These are phyloP conservation scores for Pleurotus tuber-regium DNA, from an alignment of 768 basidiomycete species.

Conservation along the genomic window DNA sequence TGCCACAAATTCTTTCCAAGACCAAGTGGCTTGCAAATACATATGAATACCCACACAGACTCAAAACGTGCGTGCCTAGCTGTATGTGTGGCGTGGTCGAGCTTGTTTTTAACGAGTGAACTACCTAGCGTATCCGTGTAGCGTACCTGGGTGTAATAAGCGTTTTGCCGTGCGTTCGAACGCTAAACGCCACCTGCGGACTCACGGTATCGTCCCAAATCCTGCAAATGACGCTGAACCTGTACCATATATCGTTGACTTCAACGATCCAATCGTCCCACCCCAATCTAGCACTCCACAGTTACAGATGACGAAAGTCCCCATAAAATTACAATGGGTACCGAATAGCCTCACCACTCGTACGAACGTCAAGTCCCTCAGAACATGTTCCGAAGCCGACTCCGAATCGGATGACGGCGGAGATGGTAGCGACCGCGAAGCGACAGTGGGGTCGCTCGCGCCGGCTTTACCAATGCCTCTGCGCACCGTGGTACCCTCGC, in stretches of 20 bases:
- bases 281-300: neutral
- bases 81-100: too few species aligned
- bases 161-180: conserved; percentile 79
- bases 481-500: conserved; percentile 22
- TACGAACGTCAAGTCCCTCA: conserved; percentile 23
- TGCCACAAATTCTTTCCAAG: conserved; percentile 54
- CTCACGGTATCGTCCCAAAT: conserved; percentile 53
- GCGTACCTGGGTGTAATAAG: conserved; percentile 57
- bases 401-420: conserved; percentile 18
- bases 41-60: conserved; percentile 59
- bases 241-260: conserved; percentile 34
- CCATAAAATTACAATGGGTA: conserved; percentile 37
- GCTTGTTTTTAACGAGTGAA: neutral
- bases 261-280: conserved; percentile 32
- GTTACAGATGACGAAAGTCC: neutral
- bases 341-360: conserved; percentile 33
- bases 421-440: conserved; percentile 10
- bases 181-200: conserved; percentile 75
- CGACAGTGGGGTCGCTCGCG: conserved; percentile 1
- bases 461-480: conserved; percentile 23
- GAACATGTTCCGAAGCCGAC: conserved; percentile 23
- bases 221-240: conserved; percentile 8
- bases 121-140: conserved; percentile 47
- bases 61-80: conserved; percentile 40
- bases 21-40: conserved; percentile 54